phyloP scores from a whole-genome alignment of 768 basidiomycete species.

The Chalciporus piperatus region DNA sequence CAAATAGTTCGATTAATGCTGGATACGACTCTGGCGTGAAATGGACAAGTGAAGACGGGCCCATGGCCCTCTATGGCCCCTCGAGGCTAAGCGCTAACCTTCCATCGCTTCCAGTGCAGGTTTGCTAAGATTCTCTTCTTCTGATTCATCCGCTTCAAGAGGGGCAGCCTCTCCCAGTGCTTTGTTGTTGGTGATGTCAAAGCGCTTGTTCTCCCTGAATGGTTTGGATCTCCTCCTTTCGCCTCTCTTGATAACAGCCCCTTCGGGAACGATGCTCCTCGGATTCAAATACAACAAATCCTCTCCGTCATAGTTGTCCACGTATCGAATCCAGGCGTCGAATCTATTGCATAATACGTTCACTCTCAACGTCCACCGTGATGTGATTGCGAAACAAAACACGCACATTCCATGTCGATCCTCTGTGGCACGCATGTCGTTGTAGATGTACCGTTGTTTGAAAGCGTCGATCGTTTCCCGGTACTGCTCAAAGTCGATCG shows the following conservation, averaged over 20 bases:
- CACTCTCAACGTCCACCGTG: neutral
- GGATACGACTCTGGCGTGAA: neutral
- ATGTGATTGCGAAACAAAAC: neutral
- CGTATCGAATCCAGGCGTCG: constrained; percentile 77
- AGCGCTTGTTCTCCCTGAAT: constrained; percentile 67
- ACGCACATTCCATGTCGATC: constrained; percentile 73
- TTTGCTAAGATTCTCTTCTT: constrained; percentile 41
- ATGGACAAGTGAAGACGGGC: neutral
- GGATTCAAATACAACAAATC: constrained; percentile 80
- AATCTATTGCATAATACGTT: constrained; percentile 51
- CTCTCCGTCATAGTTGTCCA: constrained; percentile 72
- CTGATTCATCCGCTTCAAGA: constrained; percentile 41
- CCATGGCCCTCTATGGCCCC: no score
- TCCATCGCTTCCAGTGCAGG: constrained; percentile 51
- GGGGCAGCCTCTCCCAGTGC: constrained; percentile 26
- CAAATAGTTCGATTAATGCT: constrained; percentile 4
- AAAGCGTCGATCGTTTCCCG: constrained; percentile 71
- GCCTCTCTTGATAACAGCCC: constrained; percentile 63
- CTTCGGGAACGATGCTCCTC: constrained; percentile 70
- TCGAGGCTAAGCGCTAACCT: constrained; percentile 36
- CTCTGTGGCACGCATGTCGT: constrained; percentile 83
- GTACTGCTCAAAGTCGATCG: constrained; percentile 70
- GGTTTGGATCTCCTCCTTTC: constrained; percentile 50
- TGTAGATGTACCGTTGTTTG: constrained; percentile 84
- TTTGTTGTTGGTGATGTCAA: constrained; percentile 53